Evolutionary conservation across 306 rosid species (phyloP).

Genomic region (Vigna angularis): DNA sequence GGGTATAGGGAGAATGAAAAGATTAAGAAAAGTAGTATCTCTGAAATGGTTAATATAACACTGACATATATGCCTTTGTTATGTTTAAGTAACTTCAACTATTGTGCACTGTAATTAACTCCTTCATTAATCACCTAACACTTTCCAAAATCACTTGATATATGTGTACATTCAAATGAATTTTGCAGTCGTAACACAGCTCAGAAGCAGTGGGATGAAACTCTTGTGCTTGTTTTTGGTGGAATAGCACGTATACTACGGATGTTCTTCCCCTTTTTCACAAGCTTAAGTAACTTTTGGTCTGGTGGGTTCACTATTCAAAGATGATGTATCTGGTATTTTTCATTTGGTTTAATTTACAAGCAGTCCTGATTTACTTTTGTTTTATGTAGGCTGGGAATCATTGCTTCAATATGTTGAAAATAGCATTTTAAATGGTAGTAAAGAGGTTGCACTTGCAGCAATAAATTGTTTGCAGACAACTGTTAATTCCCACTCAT

Average conservation of each 20-base stretch:
- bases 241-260: constrained; percentile 93
- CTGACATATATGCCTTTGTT: constrained; percentile 15
- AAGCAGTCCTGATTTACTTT: constrained; percentile 37
- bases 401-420: constrained; percentile 84
- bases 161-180: constrained; percentile 42
- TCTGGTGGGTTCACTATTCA: constrained; percentile 68
- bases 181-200: constrained; percentile 95
- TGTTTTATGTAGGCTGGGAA: constrained; percentile 85
- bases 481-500: constrained; percentile 83
- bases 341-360: constrained; percentile 37
- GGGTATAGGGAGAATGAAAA: constrained; percentile 21
- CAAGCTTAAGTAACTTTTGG: constrained; percentile 81
- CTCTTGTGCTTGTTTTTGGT: constrained; percentile 89
- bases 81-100: background rate
- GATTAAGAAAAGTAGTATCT: background rate
- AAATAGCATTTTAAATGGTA: constrained; percentile 79
- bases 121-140: constrained; percentile 25
- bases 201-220: constrained; percentile 99
- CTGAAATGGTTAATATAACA: background rate
- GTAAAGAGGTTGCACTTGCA: constrained; percentile 97
- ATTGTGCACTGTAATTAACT: constrained; percentile 14
- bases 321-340: constrained; percentile 41
- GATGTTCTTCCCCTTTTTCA: constrained; percentile 86
- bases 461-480: constrained; percentile 92
- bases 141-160: constrained; percentile 19